Base-by-base conservation (phyloP, 805 yeast species). In the Tanozyma kutaoensis region DNA sequence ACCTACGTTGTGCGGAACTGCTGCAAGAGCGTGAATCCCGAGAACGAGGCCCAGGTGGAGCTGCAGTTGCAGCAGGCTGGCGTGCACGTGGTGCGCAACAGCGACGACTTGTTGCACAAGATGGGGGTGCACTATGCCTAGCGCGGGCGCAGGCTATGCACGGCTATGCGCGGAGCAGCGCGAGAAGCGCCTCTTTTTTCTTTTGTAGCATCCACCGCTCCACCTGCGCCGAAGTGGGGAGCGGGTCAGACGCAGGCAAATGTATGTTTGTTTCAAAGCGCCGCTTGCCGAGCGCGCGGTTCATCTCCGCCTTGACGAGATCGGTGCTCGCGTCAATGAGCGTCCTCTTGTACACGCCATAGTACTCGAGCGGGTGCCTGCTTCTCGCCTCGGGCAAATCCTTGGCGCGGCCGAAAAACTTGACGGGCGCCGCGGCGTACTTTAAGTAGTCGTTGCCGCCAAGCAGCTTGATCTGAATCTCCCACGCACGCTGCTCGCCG, bases 321-420 rank as follows among this genome's bases (percentile, higher is more conserved):
- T 31, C 62, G 62, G 28, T 62, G 55, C 6, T 21, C 23, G 29
- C 19, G 30, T 31, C 23, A 38, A 35, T 11, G 33, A 31, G 5
- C 14, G 8, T 7, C 8, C 27, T 46, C 39, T n/a, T 49, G 19
- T 7, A 46, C 8, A 9, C 19, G 9, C 9, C 19, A 7, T 17
- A n/a, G n/a, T n/a, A n/a, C n/a, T n/a, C n/a, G n/a, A n/a, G n/a
- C 8, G 19, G 8, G 19, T 9, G 19, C 19, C 19, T 26, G 22
- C 38, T 31, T 30, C 48, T 45, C 4, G 78, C 86, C 34, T 80
- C 95, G 0, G 84, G 78, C 7, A 85, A 51, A 24, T 82, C 88
- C 28, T 69, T 61, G 0, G 95, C 94, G 26, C 94, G 52, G 0
- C 96, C 96, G 50, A 72, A 86, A 48, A 79, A 86, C 29, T 77